Percentiles rank a stretch among this genome's conserved stretches.
Conservation (phyloP, 495 filamentous ascomycete species). For the Daldinia caldariorum region DNA sequence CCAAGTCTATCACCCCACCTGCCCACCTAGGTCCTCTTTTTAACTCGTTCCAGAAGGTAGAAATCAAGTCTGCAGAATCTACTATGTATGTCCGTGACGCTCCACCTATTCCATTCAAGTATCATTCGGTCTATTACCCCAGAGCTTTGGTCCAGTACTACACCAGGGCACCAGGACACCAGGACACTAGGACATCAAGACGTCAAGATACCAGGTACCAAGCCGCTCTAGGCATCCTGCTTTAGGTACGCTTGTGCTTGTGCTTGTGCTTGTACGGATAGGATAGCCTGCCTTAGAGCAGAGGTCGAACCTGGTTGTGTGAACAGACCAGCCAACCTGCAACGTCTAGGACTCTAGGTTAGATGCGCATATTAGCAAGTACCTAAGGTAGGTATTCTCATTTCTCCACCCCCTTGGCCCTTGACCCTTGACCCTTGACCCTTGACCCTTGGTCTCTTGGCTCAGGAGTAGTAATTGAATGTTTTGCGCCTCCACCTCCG, state of each 20-base stretch:
- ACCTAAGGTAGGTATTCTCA: no score
- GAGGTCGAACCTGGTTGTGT: background rate
- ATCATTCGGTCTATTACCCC: constrained; percentile 27
- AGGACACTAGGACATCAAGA: constrained; percentile 7
- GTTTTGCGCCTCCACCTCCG: constrained; percentile 31
- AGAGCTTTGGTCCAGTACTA: constrained; percentile 11
- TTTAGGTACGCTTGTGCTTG: constrained; percentile 9
- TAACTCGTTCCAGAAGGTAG: constrained; percentile 45
- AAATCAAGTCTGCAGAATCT: constrained; percentile 36
- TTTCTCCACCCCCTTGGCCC: constrained; percentile 27
- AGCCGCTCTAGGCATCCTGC: constrained; percentile 10
- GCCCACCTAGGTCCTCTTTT: constrained; percentile 26
- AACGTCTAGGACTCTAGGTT: no score
- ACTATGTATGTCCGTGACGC: constrained; percentile 17
- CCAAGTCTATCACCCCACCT: constrained; percentile 32
- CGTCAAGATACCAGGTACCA: background rate
- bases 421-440: constrained; percentile 6
- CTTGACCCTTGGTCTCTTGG: background rate
- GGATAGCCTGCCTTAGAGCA: no score
- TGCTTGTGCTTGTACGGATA: background rate
- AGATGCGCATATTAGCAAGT: background rate
- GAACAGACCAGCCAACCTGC: constrained; percentile 25
- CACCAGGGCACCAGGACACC: constrained; percentile 17
- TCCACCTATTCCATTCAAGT: constrained; percentile 18
- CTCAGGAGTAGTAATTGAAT: constrained; percentile 17